Conservation (phyloP, 176 grass and related monocot species). For the Typha latifolia region DNA sequence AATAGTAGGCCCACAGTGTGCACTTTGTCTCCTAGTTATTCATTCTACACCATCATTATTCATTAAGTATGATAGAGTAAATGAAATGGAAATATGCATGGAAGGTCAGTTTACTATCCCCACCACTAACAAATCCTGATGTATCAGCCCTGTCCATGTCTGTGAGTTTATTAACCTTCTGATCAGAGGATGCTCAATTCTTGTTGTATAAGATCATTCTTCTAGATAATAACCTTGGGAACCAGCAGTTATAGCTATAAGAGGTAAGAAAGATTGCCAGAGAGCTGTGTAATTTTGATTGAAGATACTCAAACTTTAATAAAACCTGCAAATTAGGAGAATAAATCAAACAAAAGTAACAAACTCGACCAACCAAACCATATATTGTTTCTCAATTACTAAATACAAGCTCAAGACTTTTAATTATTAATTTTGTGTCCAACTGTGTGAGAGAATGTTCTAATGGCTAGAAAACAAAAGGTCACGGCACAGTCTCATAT, state of each 20-base stretch:
- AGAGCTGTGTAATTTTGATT: neutral
- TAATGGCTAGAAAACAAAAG: too few relatives aligned
- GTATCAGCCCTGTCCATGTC: slow-evolving; percentile 61
- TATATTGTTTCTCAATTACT: too few relatives aligned
- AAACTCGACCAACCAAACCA: neutral
- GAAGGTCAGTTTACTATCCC: slow-evolving; percentile 28
- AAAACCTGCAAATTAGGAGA: neutral
- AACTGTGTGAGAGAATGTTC: too few relatives aligned
- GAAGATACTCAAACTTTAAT: neutral
- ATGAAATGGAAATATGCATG: slow-evolving; percentile 57
- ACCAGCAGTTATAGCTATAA: neutral
- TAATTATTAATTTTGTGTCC: too few relatives aligned
- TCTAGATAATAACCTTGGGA: neutral
- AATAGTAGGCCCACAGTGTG: neutral
- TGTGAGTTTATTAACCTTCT: slow-evolving; percentile 8
- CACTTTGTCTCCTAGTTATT: neutral
- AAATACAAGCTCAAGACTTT: too few relatives aligned
- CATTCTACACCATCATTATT: slow-evolving; percentile 10
- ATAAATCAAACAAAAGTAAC: neutral
- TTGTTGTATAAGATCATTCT: neutral
- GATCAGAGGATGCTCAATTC: neutral
- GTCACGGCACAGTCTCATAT: too few relatives aligned
- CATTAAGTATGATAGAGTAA: slow-evolving; percentile 27
- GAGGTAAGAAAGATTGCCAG: neutral
- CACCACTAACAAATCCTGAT: slow-evolving; percentile 68